Evolutionary conservation across 2,329 filamentous ascomycete species (phyloP), one percentile per base, ranked within the genome.

Genomic region (Stagonosporopsis chrysanthemi): DNA sequence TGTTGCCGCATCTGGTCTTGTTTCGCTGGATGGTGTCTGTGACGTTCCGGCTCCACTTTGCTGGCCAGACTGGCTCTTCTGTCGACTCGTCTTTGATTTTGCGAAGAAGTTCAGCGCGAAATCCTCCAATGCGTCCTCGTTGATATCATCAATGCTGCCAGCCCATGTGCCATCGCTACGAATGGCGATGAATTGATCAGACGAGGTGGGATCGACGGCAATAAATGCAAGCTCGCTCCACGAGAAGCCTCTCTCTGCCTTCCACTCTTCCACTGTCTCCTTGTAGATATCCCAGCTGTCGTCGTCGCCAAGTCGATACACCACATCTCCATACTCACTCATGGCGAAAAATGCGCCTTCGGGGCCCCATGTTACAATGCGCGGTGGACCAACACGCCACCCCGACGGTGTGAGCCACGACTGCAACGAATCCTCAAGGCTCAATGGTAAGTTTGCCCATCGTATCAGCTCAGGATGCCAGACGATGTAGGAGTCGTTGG

Each of bases 181-280:
- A 19, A 76, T 69, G 0, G 71, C 73, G 22, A 76, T 61, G 54
- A 76, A 76, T 50, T 76, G 73, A 33, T 76, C 72, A 1, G 64
- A 36, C 4, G 55, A 65, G 4, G 64, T 64, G 4, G 72, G 58
- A 47, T 75, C 72, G 12, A 76, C 63, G 1, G 69, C 55, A 2
- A 75, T 68, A 42, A 70, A 75, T 2, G 68, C 61, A 6, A 76
- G 48, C 9, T 71, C 63, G 43, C 52, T 69, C 72, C 73, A 75
- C 4, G 64, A 44, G 40, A 75, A 75, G 1, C 62, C 68, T 6
- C 33, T 49, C 28, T 75, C 72, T 1, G 55, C 58, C 24, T 68
- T 69, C 74, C 74, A 76, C 41, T 76, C 74, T 28, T 75, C 71
- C 0, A 74, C 58, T 6, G 74, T 76, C 50, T 76, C 74, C 45